A percentile compares a stretch with the other conserved stretches of the same genome.
Conservation (phyloP, 495 filamentous ascomycete genomes). For the Hypoxylon lienhwacheense region DNA sequence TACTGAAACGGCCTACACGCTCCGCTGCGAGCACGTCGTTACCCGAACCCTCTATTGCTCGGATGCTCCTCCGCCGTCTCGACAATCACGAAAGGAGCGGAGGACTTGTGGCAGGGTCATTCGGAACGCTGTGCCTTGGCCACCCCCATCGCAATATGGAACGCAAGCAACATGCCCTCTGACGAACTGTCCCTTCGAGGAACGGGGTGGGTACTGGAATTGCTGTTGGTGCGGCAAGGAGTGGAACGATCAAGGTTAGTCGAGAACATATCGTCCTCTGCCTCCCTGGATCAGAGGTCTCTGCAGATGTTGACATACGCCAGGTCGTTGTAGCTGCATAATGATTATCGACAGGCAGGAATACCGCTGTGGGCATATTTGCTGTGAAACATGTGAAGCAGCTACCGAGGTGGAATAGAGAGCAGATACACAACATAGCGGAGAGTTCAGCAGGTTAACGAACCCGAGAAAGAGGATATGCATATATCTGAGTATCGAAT, state of each 20-base stretch:
- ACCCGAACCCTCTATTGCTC: constrained; percentile 43
- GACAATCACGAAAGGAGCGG: constrained; percentile 27
- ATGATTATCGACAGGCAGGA: constrained; percentile 46
- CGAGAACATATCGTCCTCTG: not conserved
- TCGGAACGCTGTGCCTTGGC: constrained; percentile 42
- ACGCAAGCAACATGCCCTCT: constrained; percentile 39
- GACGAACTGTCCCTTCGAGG: constrained; percentile 43
- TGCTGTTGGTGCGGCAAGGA: constrained; percentile 49
- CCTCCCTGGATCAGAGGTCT: not conserved
- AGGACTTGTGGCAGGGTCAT: constrained; percentile 40
- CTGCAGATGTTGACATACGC: constrained; percentile 2
- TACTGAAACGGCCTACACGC: constrained; percentile 41
- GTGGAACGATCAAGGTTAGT: constrained; percentile 41
- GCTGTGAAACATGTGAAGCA: constrained; percentile 42
- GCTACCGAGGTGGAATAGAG: constrained; percentile 32
- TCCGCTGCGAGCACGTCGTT: constrained; percentile 44
- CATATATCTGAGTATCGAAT: too few species aligned
- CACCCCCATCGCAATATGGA: constrained; percentile 40
- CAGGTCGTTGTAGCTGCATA: constrained; percentile 45
- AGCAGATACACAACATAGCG: not conserved
- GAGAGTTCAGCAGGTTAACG: constrained; percentile 1
- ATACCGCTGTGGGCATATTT: constrained; percentile 47
- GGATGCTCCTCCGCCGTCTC: constrained; percentile 34
- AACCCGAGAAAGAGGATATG: not conserved
- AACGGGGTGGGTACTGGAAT: constrained; percentile 44